Evolutionary conservation across 129 eudicot genomes (phyloP).

Genomic region (Sambucus nigra): DNA sequence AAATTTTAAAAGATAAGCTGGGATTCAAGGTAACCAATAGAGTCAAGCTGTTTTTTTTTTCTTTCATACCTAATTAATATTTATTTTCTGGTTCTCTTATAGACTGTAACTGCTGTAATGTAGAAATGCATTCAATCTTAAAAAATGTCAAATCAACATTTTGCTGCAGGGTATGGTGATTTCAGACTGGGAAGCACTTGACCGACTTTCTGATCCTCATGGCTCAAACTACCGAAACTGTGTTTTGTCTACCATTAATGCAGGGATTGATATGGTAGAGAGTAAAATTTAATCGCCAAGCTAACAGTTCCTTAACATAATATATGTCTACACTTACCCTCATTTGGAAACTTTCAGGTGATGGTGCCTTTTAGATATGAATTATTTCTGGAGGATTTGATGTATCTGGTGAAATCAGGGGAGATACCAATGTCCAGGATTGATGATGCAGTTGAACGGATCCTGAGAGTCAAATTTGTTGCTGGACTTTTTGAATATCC

Average conservation of each 20-base stretch:
- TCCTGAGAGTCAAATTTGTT: constrained; percentile 82
- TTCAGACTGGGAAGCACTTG: constrained; percentile 85
- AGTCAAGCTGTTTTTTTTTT: neutral
- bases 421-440: constrained; percentile 72
- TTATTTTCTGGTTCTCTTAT: too few relatives aligned
- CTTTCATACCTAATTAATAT: neutral
- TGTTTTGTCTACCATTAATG: constrained; percentile 49
- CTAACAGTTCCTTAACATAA: neutral
- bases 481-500: constrained; percentile 85
- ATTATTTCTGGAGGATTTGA: constrained; percentile 67
- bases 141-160: neutral
- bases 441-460: constrained; percentile 91
- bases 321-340: constrained; percentile 1
- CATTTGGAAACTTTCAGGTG: constrained; percentile 49
- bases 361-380: constrained; percentile 86
- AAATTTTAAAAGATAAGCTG: constrained; percentile 60
- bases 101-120: too few relatives aligned
- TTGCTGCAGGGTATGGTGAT: constrained; percentile 72
- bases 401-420: constrained; percentile 67
- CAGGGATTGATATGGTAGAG: constrained; percentile 64
- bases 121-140: neutral
- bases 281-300: neutral
- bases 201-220: constrained; percentile 50
- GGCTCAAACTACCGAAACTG: constrained; percentile 68
- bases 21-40: constrained; percentile 63